Percentiles rank a stretch among this genome's conserved stretches.
These are phyloP conservation scores for Plantago elongata DNA, from an alignment of 257 asterid species.

Conservation along the genomic window DNA sequence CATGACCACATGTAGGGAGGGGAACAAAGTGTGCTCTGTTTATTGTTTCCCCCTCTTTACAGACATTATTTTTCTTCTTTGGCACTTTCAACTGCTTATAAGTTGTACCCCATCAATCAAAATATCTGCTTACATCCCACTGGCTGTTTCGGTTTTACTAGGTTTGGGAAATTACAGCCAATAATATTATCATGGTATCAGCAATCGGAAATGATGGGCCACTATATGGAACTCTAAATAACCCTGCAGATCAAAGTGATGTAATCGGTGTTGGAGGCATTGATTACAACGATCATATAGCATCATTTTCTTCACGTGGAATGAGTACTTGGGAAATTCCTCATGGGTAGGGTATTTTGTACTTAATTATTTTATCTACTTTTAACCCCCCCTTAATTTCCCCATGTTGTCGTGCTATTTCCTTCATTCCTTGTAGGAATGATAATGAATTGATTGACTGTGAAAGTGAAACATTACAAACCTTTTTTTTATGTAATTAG, in stretches of 20 bases:
- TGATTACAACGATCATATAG: conserved; percentile 97
- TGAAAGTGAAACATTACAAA: background rate
- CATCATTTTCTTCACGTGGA: conserved; percentile 99
- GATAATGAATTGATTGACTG: conserved; percentile 10
- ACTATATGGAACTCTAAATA: conserved; percentile 95
- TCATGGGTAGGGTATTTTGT: conserved; percentile 65
- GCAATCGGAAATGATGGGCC: conserved; percentile 99
- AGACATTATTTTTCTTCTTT: too few species aligned
- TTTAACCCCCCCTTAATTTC: too few species aligned
- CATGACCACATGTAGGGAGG: too few species aligned
- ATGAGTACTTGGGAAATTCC: conserved; percentile 99
- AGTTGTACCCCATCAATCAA: too few species aligned
- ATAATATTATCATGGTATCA: conserved; percentile 93
- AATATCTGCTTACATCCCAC: background rate
- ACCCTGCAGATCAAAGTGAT: conserved; percentile 99
- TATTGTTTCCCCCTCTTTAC: background rate
- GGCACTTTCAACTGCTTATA: too few species aligned
- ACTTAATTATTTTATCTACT: conserved; percentile 16
- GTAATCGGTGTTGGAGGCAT: conserved; percentile 99
- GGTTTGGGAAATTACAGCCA: conserved; percentile 99
- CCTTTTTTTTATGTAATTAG: conserved; percentile 1
- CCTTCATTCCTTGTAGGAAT: background rate
- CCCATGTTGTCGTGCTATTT: conserved; percentile 1
- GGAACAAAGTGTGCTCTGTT: too few species aligned
- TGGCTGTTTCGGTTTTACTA: conserved; percentile 25